Percentiles rank a stretch among this genome's conserved stretches.
Evolutionary conservation across 208 protist species (phyloP).

Genomic region (Phytomonas sp.): DNA sequence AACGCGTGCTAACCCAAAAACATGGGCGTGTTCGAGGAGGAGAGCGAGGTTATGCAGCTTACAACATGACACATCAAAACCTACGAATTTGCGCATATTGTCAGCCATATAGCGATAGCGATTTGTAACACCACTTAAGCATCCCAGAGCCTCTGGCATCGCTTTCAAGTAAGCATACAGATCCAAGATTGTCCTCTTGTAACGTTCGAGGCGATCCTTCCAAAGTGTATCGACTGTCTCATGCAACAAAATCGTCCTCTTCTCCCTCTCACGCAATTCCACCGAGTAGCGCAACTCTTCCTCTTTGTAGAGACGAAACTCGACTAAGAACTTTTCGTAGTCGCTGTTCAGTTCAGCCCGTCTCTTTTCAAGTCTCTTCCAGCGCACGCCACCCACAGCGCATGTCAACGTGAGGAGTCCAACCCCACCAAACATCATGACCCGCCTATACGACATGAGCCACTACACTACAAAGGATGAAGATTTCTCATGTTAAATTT

Average conservation of each 20-base stretch:
- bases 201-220: slow-evolving; percentile 62
- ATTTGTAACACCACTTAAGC: slow-evolving; percentile 53
- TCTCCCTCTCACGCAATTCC: slow-evolving; percentile 31
- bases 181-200: slow-evolving; percentile 49
- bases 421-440: slow-evolving; percentile 23
- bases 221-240: slow-evolving; percentile 70
- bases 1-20: slow-evolving; percentile 43
- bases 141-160: slow-evolving; percentile 64
- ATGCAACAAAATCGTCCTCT: slow-evolving; percentile 20
- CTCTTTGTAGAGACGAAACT: slow-evolving; percentile 33
- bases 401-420: slow-evolving; percentile 24
- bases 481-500: slow-evolving; percentile 1
- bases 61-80: slow-evolving; percentile 70
- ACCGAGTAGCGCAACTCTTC: slow-evolving; percentile 26
- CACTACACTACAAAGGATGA: slow-evolving; percentile 7
- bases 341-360: slow-evolving; percentile 60
- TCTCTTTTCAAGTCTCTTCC: slow-evolving; percentile 32
- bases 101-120: slow-evolving; percentile 79
- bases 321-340: slow-evolving; percentile 39
- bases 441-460: slow-evolving; percentile 29
- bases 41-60: slow-evolving; percentile 75
- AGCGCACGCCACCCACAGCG: slow-evolving; percentile 34
- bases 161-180: slow-evolving; percentile 54
- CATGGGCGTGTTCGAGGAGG: slow-evolving; percentile 44
- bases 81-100: slow-evolving; percentile 67